Evolutionary conservation across 1,284 basidiomycete species (phyloP), one percentile per base, ranked within the genome.

Genomic region (Trametes sp.): DNA sequence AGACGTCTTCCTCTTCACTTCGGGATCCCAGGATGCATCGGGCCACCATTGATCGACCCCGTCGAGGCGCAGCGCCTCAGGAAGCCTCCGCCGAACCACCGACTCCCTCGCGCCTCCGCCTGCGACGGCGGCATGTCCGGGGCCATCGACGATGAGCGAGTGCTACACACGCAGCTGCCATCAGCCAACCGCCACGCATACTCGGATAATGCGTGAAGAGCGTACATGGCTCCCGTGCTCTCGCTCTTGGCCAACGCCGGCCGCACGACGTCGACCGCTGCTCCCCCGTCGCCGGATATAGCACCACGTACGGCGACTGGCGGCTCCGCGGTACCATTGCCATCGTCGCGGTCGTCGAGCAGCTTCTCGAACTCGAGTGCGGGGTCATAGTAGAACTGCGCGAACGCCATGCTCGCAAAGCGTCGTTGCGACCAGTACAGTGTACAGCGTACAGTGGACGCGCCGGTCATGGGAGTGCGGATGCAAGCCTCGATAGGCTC

Each of bases 311-410:
- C 38, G 8, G 49, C 23, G 13, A 7, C 38, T 14, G n/a, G 33
- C 6, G 33, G 2, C 21, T 24, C 51, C 1, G 33, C 7, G 0
- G 16, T 38, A n/a, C 13, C 28, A 14, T n/a, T n/a, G 52, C 11
- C 23, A 21, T 19, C 23, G 11, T 53, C 36, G 35, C 51, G 46
- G 38, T 68, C 62, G 49, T 71, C 66, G 29, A 68, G 59, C 21
- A 65, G 44, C 49, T 50, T 56, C 57, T 69, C 63, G 51, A 69
- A 67, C 63, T 67, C 66, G 38, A 66, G 56, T 29, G 63, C 62
- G 2, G 65, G 70, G 57, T 68, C 68, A 59, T 69, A 69, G 60
- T 65, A 63, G 63, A 58, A 67, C 45, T 56, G 62, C 44, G 62
- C 61, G 53, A 66, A 68, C 5, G 62, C 57, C 65, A 68, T 67